Conservation (phyloP, 805 yeast genomes). For the Metschnikowia santaceciliae region DNA sequence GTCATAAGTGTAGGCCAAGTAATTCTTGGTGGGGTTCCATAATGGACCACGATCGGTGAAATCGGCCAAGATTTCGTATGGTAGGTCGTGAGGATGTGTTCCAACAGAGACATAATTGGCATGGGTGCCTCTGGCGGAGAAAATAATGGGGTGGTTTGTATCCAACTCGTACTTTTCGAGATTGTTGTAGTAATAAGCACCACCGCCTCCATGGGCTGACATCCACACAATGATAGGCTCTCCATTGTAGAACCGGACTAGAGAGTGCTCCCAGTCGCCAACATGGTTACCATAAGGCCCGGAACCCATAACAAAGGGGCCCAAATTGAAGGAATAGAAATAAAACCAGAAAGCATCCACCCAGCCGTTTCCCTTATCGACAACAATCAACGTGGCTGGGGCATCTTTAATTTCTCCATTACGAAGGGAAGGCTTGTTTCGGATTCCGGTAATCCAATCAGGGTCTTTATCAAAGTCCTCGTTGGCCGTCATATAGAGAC, state of each 20-base stretch:
- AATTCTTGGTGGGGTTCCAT: conserved; percentile 90
- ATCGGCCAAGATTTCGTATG: conserved; percentile 85
- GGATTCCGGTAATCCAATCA: conserved; percentile 76
- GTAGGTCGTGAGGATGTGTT: conserved; percentile 92
- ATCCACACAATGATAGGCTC: conserved; percentile 85
- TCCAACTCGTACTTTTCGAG: conserved; percentile 57
- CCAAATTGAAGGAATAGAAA: conserved; percentile 88
- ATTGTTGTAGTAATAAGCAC: conserved; percentile 76
- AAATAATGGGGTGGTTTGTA: conserved; percentile 62
- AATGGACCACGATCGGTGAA: conserved; percentile 93
- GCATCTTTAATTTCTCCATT: conserved; percentile 72
- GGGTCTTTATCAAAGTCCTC: conserved; percentile 70
- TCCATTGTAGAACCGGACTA: conserved; percentile 80
- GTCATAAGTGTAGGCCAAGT: conserved; percentile 75
- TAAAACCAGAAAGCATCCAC: conserved; percentile 96
- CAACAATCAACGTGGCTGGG: conserved; percentile 76
- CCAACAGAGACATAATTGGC: conserved; percentile 97
- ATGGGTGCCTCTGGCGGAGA: conserved; percentile 93
- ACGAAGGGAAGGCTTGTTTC: conserved; percentile 63
- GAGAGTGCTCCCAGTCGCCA: conserved; percentile 97
- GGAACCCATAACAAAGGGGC: conserved; percentile 95
- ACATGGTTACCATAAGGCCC: conserved; percentile 98
- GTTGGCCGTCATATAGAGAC: conserved; percentile 59
- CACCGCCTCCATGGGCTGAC: conserved; percentile 98
- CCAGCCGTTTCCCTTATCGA: conserved; percentile 92